These are phyloP conservation scores for Aspergillus ostianus DNA, from an alignment of 495 filamentous ascomycete species.

Conservation along the genomic window DNA sequence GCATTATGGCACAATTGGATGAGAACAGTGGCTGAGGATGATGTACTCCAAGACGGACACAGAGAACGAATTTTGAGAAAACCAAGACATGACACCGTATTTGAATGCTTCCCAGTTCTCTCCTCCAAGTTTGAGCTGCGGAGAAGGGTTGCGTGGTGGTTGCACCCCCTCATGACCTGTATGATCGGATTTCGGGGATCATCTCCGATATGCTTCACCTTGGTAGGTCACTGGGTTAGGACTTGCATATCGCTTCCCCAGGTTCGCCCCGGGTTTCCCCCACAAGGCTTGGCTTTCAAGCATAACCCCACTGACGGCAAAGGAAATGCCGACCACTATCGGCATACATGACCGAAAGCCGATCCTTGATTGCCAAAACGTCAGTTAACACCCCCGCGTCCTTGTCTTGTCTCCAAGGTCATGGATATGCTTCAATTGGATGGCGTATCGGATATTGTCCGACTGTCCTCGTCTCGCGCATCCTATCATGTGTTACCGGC, in stretches of 20 bases:
- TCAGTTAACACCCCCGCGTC: constrained; percentile 6
- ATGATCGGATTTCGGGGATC: constrained; percentile 32
- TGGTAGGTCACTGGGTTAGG: neutral
- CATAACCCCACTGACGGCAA: neutral
- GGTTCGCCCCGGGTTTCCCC: constrained; percentile 1
- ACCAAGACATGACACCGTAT: constrained; percentile 23
- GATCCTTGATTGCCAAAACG: constrained; percentile 15
- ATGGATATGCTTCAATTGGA: constrained; percentile 10
- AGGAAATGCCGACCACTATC: constrained; percentile 1
- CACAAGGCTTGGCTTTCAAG: neutral
- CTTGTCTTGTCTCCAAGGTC: constrained; percentile 3
- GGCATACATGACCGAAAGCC: constrained; percentile 27
- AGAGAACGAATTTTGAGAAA: neutral
- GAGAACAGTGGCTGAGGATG: constrained; percentile 1
- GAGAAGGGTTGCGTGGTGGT: neutral
- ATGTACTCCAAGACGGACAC: constrained; percentile 8
- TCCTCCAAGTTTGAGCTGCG: neutral
- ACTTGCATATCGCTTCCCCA: neutral
- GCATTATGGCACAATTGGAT: constrained; percentile 40
- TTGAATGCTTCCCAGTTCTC: constrained; percentile 24
- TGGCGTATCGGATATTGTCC: constrained; percentile 22
- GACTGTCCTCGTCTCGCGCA: constrained; percentile 1
- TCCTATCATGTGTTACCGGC: constrained; percentile 6
- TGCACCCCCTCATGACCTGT: neutral
- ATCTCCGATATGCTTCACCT: constrained; percentile 25